phyloP scores from a whole-genome alignment of 2,329 filamentous ascomycete genomes.

The Aspergillus clavatus region DNA sequence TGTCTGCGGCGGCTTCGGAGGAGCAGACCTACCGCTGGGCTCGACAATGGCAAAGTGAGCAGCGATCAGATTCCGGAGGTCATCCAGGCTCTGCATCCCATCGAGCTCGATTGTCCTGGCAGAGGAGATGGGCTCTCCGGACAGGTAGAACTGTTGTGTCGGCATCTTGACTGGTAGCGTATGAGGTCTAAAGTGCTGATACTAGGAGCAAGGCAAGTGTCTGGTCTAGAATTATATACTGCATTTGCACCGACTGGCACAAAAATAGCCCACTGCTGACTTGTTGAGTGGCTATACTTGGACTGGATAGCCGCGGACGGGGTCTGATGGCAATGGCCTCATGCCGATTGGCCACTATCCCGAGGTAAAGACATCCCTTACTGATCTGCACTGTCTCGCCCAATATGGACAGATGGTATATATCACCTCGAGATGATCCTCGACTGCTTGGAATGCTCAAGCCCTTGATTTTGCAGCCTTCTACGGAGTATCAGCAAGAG shows the following conservation, averaged over 20 bases:
- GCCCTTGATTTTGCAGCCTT: too few relatives aligned
- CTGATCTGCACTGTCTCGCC: too few relatives aligned
- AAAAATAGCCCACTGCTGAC: too few relatives aligned
- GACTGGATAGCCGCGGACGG: too few relatives aligned
- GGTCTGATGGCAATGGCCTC: too few relatives aligned
- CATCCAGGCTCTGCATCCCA: constrained; percentile 14
- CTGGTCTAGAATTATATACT: neutral
- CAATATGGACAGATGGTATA: too few relatives aligned
- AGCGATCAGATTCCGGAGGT: constrained; percentile 20
- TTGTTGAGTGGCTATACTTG: neutral
- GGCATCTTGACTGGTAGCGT: constrained; percentile 14
- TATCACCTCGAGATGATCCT: neutral
- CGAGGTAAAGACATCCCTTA: too few relatives aligned
- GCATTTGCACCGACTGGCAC: too few relatives aligned
- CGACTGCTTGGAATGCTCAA: neutral
- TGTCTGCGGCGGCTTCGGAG: neutral
- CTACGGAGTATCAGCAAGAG: too few relatives aligned
- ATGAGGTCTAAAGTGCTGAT: too few relatives aligned
- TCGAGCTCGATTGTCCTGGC: constrained; percentile 20
- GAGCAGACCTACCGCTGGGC: constrained; percentile 19
- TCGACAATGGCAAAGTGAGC: constrained; percentile 30
- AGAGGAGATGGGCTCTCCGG: constrained; percentile 17
- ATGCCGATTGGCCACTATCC: too few relatives aligned
- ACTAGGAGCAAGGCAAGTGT: neutral
- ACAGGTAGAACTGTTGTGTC: constrained; percentile 18